phyloP scores from a whole-genome alignment of 768 basidiomycete genomes.

The Mrakia gelida region DNA sequence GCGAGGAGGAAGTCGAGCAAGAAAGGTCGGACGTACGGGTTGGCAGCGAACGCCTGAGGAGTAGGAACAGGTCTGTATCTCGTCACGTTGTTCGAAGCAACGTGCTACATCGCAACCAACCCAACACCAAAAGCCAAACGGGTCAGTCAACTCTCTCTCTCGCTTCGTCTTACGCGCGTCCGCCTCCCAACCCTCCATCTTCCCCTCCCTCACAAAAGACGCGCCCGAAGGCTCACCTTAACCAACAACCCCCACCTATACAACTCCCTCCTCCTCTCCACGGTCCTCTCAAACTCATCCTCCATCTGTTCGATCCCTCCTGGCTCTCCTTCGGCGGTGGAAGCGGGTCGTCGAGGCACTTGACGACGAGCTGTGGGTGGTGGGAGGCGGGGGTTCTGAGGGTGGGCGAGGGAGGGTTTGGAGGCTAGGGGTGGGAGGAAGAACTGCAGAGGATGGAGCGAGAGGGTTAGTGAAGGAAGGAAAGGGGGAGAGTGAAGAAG shows the following conservation, averaged over 20 bases:
- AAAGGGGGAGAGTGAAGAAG: slow-evolving; percentile 52
- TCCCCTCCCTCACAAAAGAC: neutral
- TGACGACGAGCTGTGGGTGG: slow-evolving; percentile 33
- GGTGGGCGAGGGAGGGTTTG: slow-evolving; percentile 43
- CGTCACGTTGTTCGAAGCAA: slow-evolving; percentile 80
- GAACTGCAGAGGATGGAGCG: slow-evolving; percentile 60
- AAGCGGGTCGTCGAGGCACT: slow-evolving; percentile 44
- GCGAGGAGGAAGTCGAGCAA: neutral
- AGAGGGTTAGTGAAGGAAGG: slow-evolving; percentile 59
- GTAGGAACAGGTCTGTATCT: slow-evolving; percentile 87
- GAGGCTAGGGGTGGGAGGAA: slow-evolving; percentile 28
- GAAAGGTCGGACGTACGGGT: slow-evolving; percentile 48
- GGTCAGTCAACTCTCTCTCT: slow-evolving; percentile 20
- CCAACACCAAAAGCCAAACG: neutral
- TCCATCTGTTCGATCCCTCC: slow-evolving; percentile 50
- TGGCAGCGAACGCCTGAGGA: slow-evolving; percentile 73
- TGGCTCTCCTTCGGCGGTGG: slow-evolving; percentile 36
- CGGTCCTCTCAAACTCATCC: slow-evolving; percentile 70
- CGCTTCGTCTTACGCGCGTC: neutral
- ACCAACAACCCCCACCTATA: slow-evolving; percentile 76
- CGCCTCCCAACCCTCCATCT: neutral
- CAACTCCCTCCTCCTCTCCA: slow-evolving; percentile 69
- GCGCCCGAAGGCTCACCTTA: slow-evolving; percentile 57
- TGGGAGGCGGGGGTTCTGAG: slow-evolving; percentile 35
- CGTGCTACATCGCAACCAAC: slow-evolving; percentile 56